Percentiles rank a stretch among this genome's conserved stretches.
Conservation (phyloP, 768 basidiomycete species). For the Panaeolus cyanescens region DNA sequence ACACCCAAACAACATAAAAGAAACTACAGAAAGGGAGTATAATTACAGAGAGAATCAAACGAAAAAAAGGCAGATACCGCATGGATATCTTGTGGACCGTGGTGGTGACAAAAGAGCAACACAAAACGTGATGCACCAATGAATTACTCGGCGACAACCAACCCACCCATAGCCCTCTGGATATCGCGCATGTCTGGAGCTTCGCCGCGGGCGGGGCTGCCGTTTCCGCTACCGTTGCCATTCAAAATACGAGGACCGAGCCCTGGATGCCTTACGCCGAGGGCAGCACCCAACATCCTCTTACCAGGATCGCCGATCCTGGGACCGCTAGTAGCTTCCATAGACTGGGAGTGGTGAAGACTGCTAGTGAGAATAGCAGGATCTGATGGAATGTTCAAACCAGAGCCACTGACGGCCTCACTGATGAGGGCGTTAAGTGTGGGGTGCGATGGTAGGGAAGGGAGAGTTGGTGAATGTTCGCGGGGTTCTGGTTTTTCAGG, state of each 20-base stretch:
- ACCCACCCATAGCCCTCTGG: conserved; percentile 74
- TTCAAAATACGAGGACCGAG: conserved; percentile 63
- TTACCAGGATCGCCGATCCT: conserved; percentile 88
- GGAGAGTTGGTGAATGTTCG: conserved; percentile 83
- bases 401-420: conserved; percentile 64
- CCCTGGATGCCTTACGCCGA: conserved; percentile 81
- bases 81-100: not conserved
- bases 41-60: not conserved
- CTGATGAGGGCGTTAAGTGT: conserved; percentile 84
- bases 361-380: conserved; percentile 70
- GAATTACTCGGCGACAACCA: conserved; percentile 71
- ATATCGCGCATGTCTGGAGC: conserved; percentile 67
- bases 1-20: conserved; percentile 4
- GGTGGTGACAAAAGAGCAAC: conserved; percentile 1
- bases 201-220: conserved; percentile 43
- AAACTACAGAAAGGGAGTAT: conserved; percentile 1
- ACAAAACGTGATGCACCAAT: not conserved
- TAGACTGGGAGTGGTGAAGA: conserved; percentile 35
- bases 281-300: conserved; percentile 84
- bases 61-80: not conserved
- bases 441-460: conserved; percentile 78
- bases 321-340: conserved; percentile 50
- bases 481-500: conserved; percentile 56
- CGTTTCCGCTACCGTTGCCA: conserved; percentile 30
- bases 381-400: conserved; percentile 47